Conservation (phyloP, 78 protist species). For the Chrysochromulina parva region DNA sequence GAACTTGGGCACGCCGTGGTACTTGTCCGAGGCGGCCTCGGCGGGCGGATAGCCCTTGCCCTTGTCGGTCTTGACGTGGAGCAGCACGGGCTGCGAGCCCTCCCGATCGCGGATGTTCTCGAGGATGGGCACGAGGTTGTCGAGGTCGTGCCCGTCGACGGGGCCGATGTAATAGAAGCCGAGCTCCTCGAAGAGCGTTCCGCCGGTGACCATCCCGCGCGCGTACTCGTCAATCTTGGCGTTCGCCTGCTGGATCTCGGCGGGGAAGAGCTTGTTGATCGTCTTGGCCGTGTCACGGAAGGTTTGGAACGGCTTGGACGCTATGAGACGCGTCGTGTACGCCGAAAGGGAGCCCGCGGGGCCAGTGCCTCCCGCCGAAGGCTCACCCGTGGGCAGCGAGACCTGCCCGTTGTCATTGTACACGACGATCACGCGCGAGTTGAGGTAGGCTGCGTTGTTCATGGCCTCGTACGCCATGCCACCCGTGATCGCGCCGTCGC, state of each 20-base stretch:
- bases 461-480: conserved; percentile 39
- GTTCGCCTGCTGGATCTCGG: conserved; percentile 6
- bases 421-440: conserved; percentile 11
- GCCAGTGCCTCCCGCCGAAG: not conserved
- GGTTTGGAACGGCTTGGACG: not conserved
- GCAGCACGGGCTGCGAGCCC: conserved; percentile 24
- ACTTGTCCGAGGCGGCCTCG: conserved; percentile 17
- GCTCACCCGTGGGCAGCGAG: conserved; percentile 16
- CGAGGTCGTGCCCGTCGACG: conserved; percentile 46
- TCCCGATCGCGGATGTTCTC: conserved; percentile 11
- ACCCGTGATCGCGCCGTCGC: conserved; percentile 48
- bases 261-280: conserved; percentile 14
- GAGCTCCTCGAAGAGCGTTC: conserved; percentile 26
- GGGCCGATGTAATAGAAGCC: conserved; percentile 52
- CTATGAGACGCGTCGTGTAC: not conserved
- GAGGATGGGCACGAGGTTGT: conserved; percentile 44
- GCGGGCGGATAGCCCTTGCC: conserved; percentile 44
- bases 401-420: conserved; percentile 41
- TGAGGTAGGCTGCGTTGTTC: conserved; percentile 33
- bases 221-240: conserved; percentile 30
- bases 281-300: conserved; percentile 18
- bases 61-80: conserved; percentile 35
- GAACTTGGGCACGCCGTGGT: conserved; percentile 31
- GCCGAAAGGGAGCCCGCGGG: conserved; percentile 24
- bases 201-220: not conserved